Base-by-base conservation (phyloP, 2,329 filamentous ascomycete genomes). In the Epichloe coenophiala region DNA sequence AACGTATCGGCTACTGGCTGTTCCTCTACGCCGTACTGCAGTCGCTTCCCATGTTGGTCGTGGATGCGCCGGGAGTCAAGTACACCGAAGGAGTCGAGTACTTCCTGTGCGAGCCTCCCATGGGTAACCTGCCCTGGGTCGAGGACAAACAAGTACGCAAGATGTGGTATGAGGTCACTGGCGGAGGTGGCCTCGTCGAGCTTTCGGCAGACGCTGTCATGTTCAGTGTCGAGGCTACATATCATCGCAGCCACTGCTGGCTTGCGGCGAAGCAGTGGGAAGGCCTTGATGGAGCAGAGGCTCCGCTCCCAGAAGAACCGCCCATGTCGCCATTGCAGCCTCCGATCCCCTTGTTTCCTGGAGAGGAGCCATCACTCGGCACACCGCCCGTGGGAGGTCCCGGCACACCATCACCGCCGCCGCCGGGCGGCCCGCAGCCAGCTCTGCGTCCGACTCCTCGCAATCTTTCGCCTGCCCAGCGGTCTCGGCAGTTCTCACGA, bases 21-120 rank as follows among this genome's bases (percentile, higher is more conserved):
- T 90, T 91, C 69, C 71, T 90, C 51, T 91, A 91, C 61, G 82
- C 80, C 6, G 78, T 88, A 8, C 73, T 91, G 7, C 86, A 93
- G 65, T 83, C 83, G 2, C 72, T 91, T 23, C 87, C 87, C 4
- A 82, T 88, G 73, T 71, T 91, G 11, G 84, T 87, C 1, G 74
- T 88, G 36, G 87, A 93, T 63, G 85, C 84, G 0, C 84, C 84
- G 0, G 81, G 77, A 9, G 68, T 90, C 43, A 76, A 75, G 49
- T 82, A 76, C 62, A 84, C 80, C 0, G 78, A 88, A 47, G 82
- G 78, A 1, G 84, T 88, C 2, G 87, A 91, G 63, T 88, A 91
- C 67, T 93, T 91, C 69, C 71, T 91, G 31, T 90, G 86, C 64
- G 76, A 88, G 61, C 80, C 85, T 4, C 83, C 86, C 0, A 78